Evolutionary conservation across 805 yeast species (phyloP).

Genomic region (Candida qinlingensis): DNA sequence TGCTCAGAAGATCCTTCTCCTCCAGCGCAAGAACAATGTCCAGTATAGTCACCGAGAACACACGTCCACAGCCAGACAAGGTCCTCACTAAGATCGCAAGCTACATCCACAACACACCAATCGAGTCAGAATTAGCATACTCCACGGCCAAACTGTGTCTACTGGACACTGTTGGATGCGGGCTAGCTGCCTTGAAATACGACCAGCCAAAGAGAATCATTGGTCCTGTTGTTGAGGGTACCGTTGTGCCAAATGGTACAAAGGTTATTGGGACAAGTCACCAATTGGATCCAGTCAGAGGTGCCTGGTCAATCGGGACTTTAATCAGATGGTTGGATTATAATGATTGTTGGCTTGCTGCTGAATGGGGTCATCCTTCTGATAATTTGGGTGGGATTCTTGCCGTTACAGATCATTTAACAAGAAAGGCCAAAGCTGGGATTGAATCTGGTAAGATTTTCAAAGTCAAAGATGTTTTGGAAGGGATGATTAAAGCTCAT

Average conservation of each 20-base stretch:
- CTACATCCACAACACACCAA: constrained; percentile 41
- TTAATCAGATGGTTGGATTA: constrained; percentile 56
- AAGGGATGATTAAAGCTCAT: constrained; percentile 58
- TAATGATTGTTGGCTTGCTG: constrained; percentile 63
- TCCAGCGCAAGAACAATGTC: constrained; percentile 11
- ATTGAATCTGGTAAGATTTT: constrained; percentile 38
- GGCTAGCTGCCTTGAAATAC: constrained; percentile 52
- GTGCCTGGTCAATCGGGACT: constrained; percentile 54
- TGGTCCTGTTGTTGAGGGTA: constrained; percentile 55
- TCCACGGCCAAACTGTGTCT: constrained; percentile 53
- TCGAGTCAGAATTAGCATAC: constrained; percentile 41
- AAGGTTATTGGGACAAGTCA: constrained; percentile 47
- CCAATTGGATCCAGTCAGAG: constrained; percentile 50
- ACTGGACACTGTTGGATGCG: constrained; percentile 56
- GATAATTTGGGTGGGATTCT: constrained; percentile 56
- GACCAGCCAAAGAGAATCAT: constrained; percentile 42
- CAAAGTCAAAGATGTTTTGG: constrained; percentile 45
- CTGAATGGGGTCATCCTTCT: constrained; percentile 68
- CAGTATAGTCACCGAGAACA: constrained; percentile 37
- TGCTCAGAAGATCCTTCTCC: background rate
- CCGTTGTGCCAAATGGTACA: constrained; percentile 50
- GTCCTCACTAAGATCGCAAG: constrained; percentile 44
- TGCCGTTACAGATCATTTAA: constrained; percentile 52
- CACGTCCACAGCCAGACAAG: constrained; percentile 45
- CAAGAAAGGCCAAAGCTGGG: constrained; percentile 38